A percentile compares a stretch with the other conserved stretches of the same genome.
Evolutionary conservation across 371 early-diverging fungal genomes (phyloP).

Genomic region (Lichtheimia hyalospora): DNA sequence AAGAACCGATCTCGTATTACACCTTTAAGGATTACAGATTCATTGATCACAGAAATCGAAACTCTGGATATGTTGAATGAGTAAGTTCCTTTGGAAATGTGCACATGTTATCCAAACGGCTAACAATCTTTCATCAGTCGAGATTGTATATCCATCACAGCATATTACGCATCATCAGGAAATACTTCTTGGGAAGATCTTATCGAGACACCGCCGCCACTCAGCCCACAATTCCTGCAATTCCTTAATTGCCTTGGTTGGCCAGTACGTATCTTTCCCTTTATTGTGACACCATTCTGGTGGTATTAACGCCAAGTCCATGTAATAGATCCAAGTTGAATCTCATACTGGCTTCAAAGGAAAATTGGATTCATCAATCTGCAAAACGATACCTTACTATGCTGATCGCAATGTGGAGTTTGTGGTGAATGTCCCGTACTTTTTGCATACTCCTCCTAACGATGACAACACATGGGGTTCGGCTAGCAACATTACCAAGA

Average conservation of each 20-base stretch:
- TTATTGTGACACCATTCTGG: no score
- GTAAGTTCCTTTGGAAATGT: conserved; percentile 35
- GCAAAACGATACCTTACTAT: conserved; percentile 71
- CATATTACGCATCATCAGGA: conserved; percentile 63
- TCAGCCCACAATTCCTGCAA: conserved; percentile 64
- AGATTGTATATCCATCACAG: conserved; percentile 68
- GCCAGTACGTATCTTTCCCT: conserved; percentile 52
- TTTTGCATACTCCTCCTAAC: conserved; percentile 31
- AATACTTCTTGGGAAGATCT: conserved; percentile 51
- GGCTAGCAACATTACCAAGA: conserved; percentile 19
- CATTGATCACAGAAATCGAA: conserved; percentile 64
- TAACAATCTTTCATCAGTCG: conserved; percentile 43
- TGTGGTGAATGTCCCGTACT: conserved; percentile 71
- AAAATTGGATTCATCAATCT: conserved; percentile 50
- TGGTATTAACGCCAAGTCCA: no score
- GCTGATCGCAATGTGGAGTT: conserved; percentile 69
- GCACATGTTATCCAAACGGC: not conserved
- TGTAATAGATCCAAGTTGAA: conserved; percentile 44
- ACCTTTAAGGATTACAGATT: conserved; percentile 63
- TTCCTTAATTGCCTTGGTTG: conserved; percentile 72
- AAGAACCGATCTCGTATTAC: conserved; percentile 59
- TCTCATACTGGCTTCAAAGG: conserved; percentile 70
- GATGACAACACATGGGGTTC: conserved; percentile 15
- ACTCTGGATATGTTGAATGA: conserved; percentile 67
- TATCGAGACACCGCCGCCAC: conserved; percentile 46